Evolutionary conservation across 305 asterid genomes (phyloP).

Genomic region (Fraxinus ornus): DNA sequence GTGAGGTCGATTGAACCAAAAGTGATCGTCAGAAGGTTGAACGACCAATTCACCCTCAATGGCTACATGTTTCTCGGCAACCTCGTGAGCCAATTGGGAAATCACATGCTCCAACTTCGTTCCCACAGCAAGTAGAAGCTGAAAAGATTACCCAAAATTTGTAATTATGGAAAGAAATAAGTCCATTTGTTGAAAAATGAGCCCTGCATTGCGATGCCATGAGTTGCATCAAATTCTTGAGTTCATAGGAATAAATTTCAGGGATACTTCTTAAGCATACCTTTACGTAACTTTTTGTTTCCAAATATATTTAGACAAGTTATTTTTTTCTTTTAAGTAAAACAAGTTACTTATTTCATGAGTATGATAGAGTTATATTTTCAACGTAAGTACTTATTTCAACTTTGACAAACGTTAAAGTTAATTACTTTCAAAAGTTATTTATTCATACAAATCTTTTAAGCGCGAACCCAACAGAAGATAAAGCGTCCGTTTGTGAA

Average conservation of each 20-base stretch:
- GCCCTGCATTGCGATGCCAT: background rate
- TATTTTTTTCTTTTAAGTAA: background rate
- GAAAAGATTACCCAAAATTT: background rate
- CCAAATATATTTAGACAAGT: background rate
- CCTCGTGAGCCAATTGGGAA: slow-evolving; percentile 77
- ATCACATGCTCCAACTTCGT: slow-evolving; percentile 90
- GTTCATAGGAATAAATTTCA: background rate
- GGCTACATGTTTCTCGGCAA: slow-evolving; percentile 87
- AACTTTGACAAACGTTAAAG: background rate
- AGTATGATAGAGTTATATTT: background rate
- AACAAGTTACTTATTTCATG: background rate
- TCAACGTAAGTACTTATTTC: background rate
- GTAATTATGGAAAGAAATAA: background rate
- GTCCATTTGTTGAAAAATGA: background rate
- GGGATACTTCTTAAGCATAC: background rate
- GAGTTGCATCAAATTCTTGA: background rate
- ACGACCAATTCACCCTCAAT: slow-evolving; percentile 87
- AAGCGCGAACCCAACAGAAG: background rate
- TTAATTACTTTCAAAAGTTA: background rate
- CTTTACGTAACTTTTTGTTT: background rate
- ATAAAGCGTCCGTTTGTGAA: background rate
- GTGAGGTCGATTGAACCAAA: slow-evolving; percentile 85
- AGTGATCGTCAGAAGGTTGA: slow-evolving; percentile 83
- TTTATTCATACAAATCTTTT: background rate
- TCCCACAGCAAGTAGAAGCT: slow-evolving; percentile 91